Evolutionary conservation across 148 eudicot species (phyloP), one percentile per base, ranked within the genome.

Genomic region (Spergularia bocconei): DNA sequence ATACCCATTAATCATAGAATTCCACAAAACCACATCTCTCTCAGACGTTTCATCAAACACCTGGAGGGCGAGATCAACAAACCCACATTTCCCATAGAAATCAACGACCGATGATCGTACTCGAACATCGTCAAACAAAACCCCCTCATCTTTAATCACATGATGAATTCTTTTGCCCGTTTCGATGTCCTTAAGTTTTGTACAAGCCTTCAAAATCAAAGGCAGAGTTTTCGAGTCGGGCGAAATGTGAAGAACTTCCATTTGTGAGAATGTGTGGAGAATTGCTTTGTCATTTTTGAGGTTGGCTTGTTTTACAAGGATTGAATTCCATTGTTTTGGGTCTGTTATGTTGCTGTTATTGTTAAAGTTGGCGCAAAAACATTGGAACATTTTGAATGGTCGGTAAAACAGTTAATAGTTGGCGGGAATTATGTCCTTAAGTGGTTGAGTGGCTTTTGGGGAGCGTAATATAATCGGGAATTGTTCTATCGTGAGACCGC

Each of bases 1-100:
- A 67, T 53, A 84, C 70, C 93, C 83, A 56, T 80, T 81, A 50
- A 89, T 85, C 90, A 88, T 85, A 23, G 84, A 78, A 73, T 88
- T 88, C 90, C 90, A 88, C 11, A 84, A 81, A 60, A 88, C 88
- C 44, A 86, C 80, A 78, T 88, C 88, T 79, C 81, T 86, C 17
- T 77, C 82, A 71, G 67, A 11, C 87, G 76, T 85, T 79, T 75
- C 72, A 77, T 83, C 85, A 23, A 87, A 85, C 77, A 86, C 76
- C 4, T 77, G 19, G 41, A 81, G 83, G 33, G 87, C 87, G 72
- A 80, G 77, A 16, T 74, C 80, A 29, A 73, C 47, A 11, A 81
- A 55, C 82, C 89, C 89, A 39, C 85, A 85, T 80, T 87, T 86
- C 38, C 82, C 84, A 61, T 87, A 87, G 47, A 87, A 87, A 51